These are phyloP conservation scores for Dioscorea cayenensis DNA, from an alignment of 116 monocot species.

Conservation along the genomic window DNA sequence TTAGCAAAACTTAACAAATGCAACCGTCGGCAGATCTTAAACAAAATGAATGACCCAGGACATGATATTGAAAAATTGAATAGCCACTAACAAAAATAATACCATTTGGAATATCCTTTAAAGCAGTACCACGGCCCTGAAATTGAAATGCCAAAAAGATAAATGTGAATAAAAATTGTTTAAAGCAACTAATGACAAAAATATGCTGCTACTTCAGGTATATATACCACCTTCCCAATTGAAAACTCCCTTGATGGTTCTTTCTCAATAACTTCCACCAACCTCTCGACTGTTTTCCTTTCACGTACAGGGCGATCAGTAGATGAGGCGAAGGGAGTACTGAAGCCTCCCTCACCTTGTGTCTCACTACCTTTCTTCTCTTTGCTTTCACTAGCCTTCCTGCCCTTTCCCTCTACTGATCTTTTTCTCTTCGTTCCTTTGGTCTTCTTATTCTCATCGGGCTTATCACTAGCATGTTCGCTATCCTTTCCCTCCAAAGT, in stretches of 20 bases:
- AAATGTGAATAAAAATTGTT: not conserved
- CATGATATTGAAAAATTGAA: not conserved
- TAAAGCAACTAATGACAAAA: not conserved
- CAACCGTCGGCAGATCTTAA: not conserved
- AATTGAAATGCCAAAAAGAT: not conserved
- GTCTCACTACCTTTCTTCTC: conserved; percentile 13
- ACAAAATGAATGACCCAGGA: not conserved
- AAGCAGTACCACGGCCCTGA: conserved; percentile 86
- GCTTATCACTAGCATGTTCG: conserved; percentile 4
- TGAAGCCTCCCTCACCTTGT: conserved; percentile 9
- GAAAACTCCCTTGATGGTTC: conserved; percentile 38
- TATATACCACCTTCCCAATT: conserved; percentile 63
- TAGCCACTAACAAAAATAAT: conserved; percentile 1
- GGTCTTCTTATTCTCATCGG: conserved; percentile 9
- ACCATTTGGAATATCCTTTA: conserved; percentile 91
- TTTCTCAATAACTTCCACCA: conserved; percentile 83
- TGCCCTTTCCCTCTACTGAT: conserved; percentile 5
- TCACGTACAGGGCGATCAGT: conserved; percentile 74
- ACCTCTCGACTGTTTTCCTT: conserved; percentile 74
- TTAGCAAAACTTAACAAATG: not conserved
- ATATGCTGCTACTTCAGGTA: not conserved
- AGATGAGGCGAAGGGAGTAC: conserved; percentile 19
- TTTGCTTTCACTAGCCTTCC: conserved; percentile 17
- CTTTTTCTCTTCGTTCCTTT: conserved; percentile 26
- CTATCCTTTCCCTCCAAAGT: not conserved